Evolutionary conservation across 2,329 filamentous ascomycete species (phyloP), one percentile per base, ranked within the genome.

Genomic region (Calonectria hawksworthii): DNA sequence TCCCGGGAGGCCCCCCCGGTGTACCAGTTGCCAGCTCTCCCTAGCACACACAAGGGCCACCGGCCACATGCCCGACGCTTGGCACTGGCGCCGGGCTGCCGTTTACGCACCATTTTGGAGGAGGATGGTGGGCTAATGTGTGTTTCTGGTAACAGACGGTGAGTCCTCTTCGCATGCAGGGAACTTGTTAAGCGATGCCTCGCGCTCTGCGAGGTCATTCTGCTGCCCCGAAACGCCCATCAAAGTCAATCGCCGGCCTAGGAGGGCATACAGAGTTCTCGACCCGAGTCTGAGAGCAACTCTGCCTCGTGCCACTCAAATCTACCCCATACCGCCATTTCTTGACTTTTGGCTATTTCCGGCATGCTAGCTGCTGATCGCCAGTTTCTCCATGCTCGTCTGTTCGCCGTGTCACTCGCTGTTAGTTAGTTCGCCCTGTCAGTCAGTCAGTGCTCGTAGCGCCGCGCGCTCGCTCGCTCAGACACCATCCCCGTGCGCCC

Each of bases 11-110:
- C 23, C 34, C 30, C 28, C 36, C 56, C 51, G 26, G 51, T 16
- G 56, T 9, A 23, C n/a, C 21, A 47, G 44, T 9, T 47, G 44
- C 44, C 44, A 47, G 44, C 44, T 23, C 44, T 47, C 10, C 69
- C 32, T 51, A 41, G 41, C 30, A 41, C 65, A 68, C 23, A 26
- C 54, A 65, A 65, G 47, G 32, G 44, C 52, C 44, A 47, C 34
- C 70, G 70, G 54, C 10, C 36, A 21, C 18, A 26, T 68, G 26
- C 28, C 64, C 56, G 65, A 68, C 56, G 38, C 70, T 73, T 73
- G 70, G 70, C 70, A 16, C 28, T 68, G 47, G 16, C 34, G 64
- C 70, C 64, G 61, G 26, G 65, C 64, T 54, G 54, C 64, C 38
- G 28, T 34, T 34, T 36, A 32, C 63, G 26, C 26, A 54, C 66